Conservation (phyloP, 1,284 basidiomycete species). For the Microbotryomycetes sp. region DNA sequence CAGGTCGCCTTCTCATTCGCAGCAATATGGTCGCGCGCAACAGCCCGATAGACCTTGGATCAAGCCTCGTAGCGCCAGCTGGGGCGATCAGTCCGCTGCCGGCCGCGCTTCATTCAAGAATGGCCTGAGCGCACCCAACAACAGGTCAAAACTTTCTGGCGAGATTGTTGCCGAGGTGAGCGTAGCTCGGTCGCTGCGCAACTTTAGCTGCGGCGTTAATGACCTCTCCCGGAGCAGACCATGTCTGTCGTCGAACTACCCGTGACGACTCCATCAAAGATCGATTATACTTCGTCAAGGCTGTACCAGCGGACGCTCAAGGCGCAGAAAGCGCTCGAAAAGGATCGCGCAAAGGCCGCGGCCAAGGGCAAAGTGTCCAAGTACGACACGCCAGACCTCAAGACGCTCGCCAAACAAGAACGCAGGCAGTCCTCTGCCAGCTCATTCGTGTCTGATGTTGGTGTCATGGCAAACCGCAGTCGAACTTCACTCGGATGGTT, state of each 20-base stretch:
- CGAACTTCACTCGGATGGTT: slow-evolving; percentile 26
- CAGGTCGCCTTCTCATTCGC: background rate
- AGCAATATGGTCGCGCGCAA: background rate
- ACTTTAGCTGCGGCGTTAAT: background rate
- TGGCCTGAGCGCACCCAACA: background rate
- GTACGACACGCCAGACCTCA: background rate
- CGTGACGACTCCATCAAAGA: slow-evolving; percentile 1
- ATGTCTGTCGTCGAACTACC: slow-evolving; percentile 7
- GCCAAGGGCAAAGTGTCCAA: slow-evolving; percentile 19
- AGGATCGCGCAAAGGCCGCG: slow-evolving; percentile 26
- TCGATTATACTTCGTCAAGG: slow-evolving; percentile 26
- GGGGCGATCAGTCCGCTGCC: background rate
- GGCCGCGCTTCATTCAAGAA: background rate
- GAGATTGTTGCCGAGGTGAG: slow-evolving; percentile 26
- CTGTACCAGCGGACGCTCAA: slow-evolving; percentile 30
- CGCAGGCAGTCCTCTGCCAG: slow-evolving; percentile 8
- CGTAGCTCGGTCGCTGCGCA: background rate
- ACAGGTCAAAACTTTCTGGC: slow-evolving; percentile 20
- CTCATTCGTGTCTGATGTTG: slow-evolving; percentile 18
- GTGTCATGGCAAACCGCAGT: slow-evolving; percentile 6
- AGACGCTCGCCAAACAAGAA: background rate
- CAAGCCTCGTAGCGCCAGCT: background rate
- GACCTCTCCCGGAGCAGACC: slow-evolving; percentile 1
- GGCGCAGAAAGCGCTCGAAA: slow-evolving; percentile 30
- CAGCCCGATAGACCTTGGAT: no score